Percentiles rank a stretch among this genome's conserved stretches.
These are phyloP conservation scores for Rhododendron williamsianum DNA, from an alignment of 148 eudicot genomes.

Conservation along the genomic window DNA sequence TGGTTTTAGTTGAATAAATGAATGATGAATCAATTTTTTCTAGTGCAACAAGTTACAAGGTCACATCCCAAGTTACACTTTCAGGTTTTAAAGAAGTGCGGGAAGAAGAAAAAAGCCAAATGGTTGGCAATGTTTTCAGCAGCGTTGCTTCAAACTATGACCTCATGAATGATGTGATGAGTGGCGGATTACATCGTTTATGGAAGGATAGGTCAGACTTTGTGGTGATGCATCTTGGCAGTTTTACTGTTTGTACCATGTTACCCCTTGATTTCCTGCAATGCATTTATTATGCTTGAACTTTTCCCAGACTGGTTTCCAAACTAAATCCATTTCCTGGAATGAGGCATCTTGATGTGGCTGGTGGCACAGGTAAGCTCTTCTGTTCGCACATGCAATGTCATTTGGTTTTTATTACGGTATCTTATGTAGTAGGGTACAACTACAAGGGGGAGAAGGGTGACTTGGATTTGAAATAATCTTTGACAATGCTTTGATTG, in stretches of 20 bases:
- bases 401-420: too few species aligned
- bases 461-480: background rate
- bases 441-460: background rate
- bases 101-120: constrained; percentile 81
- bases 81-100: constrained; percentile 82
- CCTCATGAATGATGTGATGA: constrained; percentile 96
- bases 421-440: background rate
- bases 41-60: background rate
- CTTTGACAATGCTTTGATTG: background rate
- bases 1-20: background rate
- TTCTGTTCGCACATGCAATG: background rate
- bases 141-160: constrained; percentile 88
- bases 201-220: constrained; percentile 86
- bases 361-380: constrained; percentile 86
- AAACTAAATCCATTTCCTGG: constrained; percentile 94
- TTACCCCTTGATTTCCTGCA: background rate
- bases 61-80: constrained; percentile 9
- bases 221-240: constrained; percentile 1
- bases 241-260: constrained; percentile 7
- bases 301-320: constrained; percentile 60
- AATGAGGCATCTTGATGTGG: constrained; percentile 96
- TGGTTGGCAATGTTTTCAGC: constrained; percentile 91
- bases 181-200: constrained; percentile 78
- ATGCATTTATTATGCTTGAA: background rate
- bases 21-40: background rate